These are phyloP conservation scores for Schizophyllum amplum DNA, from an alignment of 1,284 basidiomycete species.

Conservation along the genomic window DNA sequence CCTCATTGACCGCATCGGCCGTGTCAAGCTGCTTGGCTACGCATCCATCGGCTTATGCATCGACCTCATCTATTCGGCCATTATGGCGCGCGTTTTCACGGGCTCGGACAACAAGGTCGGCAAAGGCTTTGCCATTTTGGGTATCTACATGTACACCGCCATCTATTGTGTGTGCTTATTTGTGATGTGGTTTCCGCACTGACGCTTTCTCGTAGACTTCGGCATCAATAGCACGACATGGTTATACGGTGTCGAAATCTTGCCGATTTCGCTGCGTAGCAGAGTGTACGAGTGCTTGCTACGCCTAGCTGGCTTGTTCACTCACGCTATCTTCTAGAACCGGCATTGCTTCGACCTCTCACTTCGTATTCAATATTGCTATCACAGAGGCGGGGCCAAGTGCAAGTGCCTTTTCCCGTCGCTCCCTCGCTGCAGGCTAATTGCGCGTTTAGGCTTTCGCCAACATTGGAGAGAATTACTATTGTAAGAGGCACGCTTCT, in stretches of 20 bases:
- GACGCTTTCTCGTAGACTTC: constrained; percentile 3
- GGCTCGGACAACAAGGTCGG: constrained; percentile 11
- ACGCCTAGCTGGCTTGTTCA: too few species aligned
- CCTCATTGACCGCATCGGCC: constrained; percentile 11
- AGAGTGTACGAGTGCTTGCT: constrained; percentile 8
- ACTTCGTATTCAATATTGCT: constrained; percentile 14
- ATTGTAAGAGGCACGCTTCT: constrained; percentile 9
- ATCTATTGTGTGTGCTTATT: constrained; percentile 10
- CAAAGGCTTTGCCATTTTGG: constrained; percentile 13
- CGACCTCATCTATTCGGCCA: constrained; percentile 11
- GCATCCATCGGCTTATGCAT: constrained; percentile 8
- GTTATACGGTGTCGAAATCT: constrained; percentile 14
- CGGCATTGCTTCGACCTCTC: constrained; percentile 10
- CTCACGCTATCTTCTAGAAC: constrained; percentile 6
- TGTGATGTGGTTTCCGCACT: background rate
- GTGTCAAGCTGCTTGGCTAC: constrained; percentile 10
- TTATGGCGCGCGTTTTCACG: constrained; percentile 13
- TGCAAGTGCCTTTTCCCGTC: background rate
- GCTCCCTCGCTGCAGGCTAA: background rate
- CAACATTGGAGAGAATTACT: constrained; percentile 13
- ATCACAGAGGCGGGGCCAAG: constrained; percentile 13
- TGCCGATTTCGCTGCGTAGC: constrained; percentile 13
- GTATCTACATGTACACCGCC: constrained; percentile 15
- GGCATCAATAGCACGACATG: constrained; percentile 14
- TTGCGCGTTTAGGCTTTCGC: constrained; percentile 7